Evolutionary conservation across 2,329 filamentous ascomycete species (phyloP).

Genomic region (Orbilia ellipsospora): DNA sequence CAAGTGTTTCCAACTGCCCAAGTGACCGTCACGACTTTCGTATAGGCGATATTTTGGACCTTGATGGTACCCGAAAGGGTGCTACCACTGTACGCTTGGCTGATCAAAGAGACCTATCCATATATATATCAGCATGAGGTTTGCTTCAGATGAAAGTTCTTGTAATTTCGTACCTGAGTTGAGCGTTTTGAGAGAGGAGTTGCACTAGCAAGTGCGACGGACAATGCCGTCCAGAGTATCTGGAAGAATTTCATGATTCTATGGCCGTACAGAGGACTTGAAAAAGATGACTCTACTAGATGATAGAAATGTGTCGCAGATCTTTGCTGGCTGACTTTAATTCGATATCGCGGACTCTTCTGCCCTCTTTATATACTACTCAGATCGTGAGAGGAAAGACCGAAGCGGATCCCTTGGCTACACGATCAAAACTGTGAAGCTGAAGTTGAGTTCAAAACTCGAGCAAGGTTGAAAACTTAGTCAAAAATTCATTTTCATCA

Average conservation of each 20-base stretch:
- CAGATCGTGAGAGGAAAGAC: background rate
- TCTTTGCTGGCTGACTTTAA: background rate
- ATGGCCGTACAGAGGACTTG: slow-evolving; percentile 4
- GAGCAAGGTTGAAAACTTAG: background rate
- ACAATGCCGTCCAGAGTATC: slow-evolving; percentile 28
- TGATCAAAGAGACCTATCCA: slow-evolving; percentile 43
- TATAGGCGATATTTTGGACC: slow-evolving; percentile 45
- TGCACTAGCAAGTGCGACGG: slow-evolving; percentile 37
- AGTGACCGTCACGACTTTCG: slow-evolving; percentile 35
- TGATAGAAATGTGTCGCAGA: background rate
- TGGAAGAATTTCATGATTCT: slow-evolving; percentile 17
- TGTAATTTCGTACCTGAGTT: slow-evolving; percentile 29
- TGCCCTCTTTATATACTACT: background rate
- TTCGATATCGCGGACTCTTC: background rate
- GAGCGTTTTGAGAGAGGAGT: slow-evolving; percentile 39
- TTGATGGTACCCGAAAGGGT: slow-evolving; percentile 43
- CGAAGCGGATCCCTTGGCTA: background rate
- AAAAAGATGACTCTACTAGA: background rate
- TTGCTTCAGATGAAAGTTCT: no score
- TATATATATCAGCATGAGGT: background rate
- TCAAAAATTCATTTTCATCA: background rate
- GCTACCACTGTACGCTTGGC: slow-evolving; percentile 31
- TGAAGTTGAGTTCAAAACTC: slow-evolving; percentile 3
- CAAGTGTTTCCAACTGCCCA: slow-evolving; percentile 40
- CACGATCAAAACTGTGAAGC: background rate